Evolutionary conservation across 2,329 filamentous ascomycete species (phyloP).

Genomic region (Dactylonectria macrodidyma): DNA sequence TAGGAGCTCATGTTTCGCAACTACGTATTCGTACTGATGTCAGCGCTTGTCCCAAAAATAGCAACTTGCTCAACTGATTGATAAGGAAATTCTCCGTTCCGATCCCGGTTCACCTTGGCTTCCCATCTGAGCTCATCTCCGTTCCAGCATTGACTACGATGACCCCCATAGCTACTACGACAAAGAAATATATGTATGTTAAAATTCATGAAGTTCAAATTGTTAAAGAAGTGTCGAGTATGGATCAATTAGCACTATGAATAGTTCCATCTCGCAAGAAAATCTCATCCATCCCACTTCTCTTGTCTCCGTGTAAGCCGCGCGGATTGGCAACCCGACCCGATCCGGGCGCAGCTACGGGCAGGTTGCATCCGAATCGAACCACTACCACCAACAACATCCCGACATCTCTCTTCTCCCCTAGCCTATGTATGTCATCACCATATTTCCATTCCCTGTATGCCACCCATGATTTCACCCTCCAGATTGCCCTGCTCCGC

Average conservation of each 20-base stretch:
- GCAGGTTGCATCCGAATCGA: background rate
- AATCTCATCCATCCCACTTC: background rate
- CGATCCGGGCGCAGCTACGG: background rate
- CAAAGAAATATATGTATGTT: background rate
- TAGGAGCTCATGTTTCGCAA: background rate
- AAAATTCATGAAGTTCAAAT: background rate
- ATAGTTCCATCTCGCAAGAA: no score
- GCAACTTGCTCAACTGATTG: background rate
- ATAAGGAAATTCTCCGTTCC: slow-evolving; percentile 2
- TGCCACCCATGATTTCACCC: background rate
- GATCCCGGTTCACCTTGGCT: background rate
- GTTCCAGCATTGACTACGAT: background rate
- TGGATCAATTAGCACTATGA: background rate
- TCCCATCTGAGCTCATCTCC: slow-evolving; percentile 31
- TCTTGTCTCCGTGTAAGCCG: background rate
- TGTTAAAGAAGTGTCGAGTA: background rate
- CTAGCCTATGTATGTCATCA: background rate
- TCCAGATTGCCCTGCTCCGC: background rate
- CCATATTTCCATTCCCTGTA: background rate
- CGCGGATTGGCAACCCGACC: background rate
- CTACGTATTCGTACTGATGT: background rate
- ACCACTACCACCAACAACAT: background rate
- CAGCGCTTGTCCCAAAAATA: background rate
- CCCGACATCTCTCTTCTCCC: background rate
- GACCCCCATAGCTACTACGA: background rate